Evolutionary conservation across 2,329 filamentous ascomycete species (phyloP).

Genomic region (Sclerotinia sclerotiorum): DNA sequence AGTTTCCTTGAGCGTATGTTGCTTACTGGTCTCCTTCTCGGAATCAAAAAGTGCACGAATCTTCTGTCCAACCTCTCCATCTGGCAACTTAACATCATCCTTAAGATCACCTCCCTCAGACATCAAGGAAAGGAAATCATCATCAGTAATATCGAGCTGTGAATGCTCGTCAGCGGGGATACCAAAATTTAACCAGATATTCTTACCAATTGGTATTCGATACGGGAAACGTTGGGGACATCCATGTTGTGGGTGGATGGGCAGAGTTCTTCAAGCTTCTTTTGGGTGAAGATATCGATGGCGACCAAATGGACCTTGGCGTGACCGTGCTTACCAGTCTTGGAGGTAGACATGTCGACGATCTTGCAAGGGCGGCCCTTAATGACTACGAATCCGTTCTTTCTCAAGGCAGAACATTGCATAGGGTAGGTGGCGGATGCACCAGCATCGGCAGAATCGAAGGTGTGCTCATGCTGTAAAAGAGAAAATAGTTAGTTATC

Average conservation of each 20-base stretch:
- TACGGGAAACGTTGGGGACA: slow-evolving; percentile 87
- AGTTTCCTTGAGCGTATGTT: background rate
- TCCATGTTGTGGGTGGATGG: slow-evolving; percentile 99
- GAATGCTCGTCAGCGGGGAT: background rate
- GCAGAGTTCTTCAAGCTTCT: slow-evolving; percentile 99
- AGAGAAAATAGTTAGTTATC: slow-evolving; percentile 21
- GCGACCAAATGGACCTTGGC: slow-evolving; percentile 99
- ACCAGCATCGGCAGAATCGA: slow-evolving; percentile 94
- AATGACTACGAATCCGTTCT: slow-evolving; percentile 99
- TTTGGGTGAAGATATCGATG: slow-evolving; percentile 98
- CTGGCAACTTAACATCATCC: slow-evolving; percentile 92
- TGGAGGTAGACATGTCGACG: slow-evolving; percentile 99
- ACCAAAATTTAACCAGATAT: background rate
- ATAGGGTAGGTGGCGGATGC: slow-evolving; percentile 92
- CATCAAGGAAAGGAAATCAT: slow-evolving; percentile 94
- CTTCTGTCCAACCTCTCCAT: slow-evolving; percentile 84
- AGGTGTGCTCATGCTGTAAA: slow-evolving; percentile 54
- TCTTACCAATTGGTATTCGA: slow-evolving; percentile 93
- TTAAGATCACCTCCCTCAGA: slow-evolving; percentile 81
- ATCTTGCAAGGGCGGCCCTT: slow-evolving; percentile 99
- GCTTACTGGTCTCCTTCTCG: slow-evolving; percentile 93
- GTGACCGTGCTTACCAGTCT: slow-evolving; percentile 99
- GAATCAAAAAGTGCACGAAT: slow-evolving; percentile 81
- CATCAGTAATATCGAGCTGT: slow-evolving; percentile 91
- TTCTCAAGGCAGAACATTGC: slow-evolving; percentile 99